Evolutionary conservation across 2,329 filamentous ascomycete species (phyloP), one percentile per base, ranked within the genome.

Genomic region (Aspergillus sp.): DNA sequence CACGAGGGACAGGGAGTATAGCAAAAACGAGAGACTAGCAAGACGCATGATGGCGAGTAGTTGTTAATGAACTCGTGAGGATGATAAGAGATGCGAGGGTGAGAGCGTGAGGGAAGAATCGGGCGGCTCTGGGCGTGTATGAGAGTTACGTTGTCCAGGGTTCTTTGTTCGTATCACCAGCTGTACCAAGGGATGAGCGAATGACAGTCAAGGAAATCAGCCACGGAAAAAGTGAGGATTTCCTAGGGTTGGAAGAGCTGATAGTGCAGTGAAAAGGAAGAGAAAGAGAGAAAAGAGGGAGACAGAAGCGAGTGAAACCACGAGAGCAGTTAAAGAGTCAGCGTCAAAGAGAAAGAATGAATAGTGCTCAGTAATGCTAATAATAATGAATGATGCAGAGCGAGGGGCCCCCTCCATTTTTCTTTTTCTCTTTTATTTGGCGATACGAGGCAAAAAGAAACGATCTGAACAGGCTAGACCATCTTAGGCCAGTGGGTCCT

Each of bases 1-100:
- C 50, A 63, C 57, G 50, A 67, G 55, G 43, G 65, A 61, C 48
- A 67, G 54, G 47, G 63, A 62, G 51, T 66, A 64, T 13, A 60
- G 45, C 49, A 67, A 44, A 41, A 67, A 56, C 44, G 64, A 64
- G 39, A 66, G 57, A 45, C 53, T 53, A 47, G 58, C 51, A 43
- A 61, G 50, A 55, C 63, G 63, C 64, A 67, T 67, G 51, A 47
- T 61, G 55, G 53, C 46, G 25, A 41, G 37, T 22, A 13, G 39
- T 41, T 13, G n/a, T 12, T 19, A 23, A 25, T 30, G 25, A 30
- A 30, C 10, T 12, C 9, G 25, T 30, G 35, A 43, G 13, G 20
- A 43, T 15, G n/a, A 27, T n/a, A 9, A 17, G 20, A 12, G 13
- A 25, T 27, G 41, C 22, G 41, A 27, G 23, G 41, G 41, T 25